Evolutionary conservation across 2,329 filamentous ascomycete genomes (phyloP), one percentile per base, ranked within the genome.

Genomic region (Zasmidium cellare): DNA sequence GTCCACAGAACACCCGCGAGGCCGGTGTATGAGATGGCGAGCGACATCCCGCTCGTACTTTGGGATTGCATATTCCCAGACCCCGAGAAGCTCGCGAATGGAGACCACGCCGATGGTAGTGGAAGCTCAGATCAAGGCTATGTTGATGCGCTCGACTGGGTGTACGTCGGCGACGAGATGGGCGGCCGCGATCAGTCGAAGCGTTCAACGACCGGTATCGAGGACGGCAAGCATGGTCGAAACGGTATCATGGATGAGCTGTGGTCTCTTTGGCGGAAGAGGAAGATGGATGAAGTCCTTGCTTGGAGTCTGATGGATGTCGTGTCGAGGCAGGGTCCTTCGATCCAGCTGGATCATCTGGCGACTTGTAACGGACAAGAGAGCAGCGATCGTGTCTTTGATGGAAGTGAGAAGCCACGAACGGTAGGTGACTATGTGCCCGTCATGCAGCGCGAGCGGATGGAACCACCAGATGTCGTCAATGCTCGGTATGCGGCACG

Each of bases 1-100:
- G 79, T 90, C 9, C 69, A 78, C 24, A 82, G 82, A 63, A 87
- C 87, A 67, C 91, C 92, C 1, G 78, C 85, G n/a, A 87, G 88
- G 63, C 94, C 94, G 1, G 85, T 84, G 60, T 99, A 97, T 76
- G 85, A 89, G 69, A 96, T 99, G 86, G 94, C 94, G 1, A 87
- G 88, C 51, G 93, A 97, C 72, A 84, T 87, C 23, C 93, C 94
- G 1, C 83, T 99, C 9, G 94, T 97, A 16, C 84, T 99, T 5
- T 97, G 93, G 93, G 91, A 97, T 76, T 97, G 93, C 75, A 82
- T 96, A 31, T 99, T 97, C 74, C 91, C 91, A 0, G 76, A 77
- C 46, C 59, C 61, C 5, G 69, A 80, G 58, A 74, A 76, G 24
- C 69, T 74, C 45, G 65, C 67, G 12, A 74, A 76, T 48, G 70